Evolutionary conservation across 2,329 filamentous ascomycete genomes (phyloP).

Genomic region (Penicillium sp.): DNA sequence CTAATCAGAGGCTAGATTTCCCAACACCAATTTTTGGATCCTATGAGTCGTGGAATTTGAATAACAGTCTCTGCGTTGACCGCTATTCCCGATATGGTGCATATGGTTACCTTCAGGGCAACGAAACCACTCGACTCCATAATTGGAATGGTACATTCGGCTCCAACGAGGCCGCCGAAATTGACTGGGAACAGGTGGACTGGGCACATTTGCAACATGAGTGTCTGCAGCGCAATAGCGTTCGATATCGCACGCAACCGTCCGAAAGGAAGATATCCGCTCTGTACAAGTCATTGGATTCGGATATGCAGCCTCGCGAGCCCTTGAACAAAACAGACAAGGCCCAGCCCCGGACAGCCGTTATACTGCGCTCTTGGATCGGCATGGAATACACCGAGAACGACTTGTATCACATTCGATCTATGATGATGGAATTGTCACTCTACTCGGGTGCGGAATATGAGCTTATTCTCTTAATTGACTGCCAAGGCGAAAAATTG

Average conservation of each 20-base stretch:
- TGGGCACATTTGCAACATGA: constrained; percentile 70
- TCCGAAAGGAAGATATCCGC: background rate
- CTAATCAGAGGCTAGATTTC: constrained; percentile 9
- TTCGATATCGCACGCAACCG: constrained; percentile 38
- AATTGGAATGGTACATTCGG: background rate
- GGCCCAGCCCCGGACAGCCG: constrained; percentile 61
- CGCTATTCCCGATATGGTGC: constrained; percentile 14
- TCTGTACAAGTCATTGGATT: constrained; percentile 7
- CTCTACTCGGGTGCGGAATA: constrained; percentile 83
- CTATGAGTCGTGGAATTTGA: constrained; percentile 15
- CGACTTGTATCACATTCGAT: constrained; percentile 75
- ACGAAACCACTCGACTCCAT: background rate
- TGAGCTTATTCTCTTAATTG: constrained; percentile 79
- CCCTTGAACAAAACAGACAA: background rate
- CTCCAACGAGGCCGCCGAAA: constrained; percentile 18
- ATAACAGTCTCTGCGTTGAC: constrained; percentile 10
- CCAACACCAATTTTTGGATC: constrained; percentile 15
- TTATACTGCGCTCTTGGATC: constrained; percentile 80
- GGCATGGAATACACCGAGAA: constrained; percentile 79
- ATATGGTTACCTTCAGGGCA: constrained; percentile 10
- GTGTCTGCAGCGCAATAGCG: constrained; percentile 65
- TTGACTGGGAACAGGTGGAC: constrained; percentile 60
- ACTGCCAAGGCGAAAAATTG: constrained; percentile 74
- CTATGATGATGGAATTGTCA: constrained; percentile 78
- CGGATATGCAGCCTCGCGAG: background rate